Evolutionary conservation across 2,329 filamentous ascomycete genomes (phyloP).

Genomic region (Verticillium alfalfae): DNA sequence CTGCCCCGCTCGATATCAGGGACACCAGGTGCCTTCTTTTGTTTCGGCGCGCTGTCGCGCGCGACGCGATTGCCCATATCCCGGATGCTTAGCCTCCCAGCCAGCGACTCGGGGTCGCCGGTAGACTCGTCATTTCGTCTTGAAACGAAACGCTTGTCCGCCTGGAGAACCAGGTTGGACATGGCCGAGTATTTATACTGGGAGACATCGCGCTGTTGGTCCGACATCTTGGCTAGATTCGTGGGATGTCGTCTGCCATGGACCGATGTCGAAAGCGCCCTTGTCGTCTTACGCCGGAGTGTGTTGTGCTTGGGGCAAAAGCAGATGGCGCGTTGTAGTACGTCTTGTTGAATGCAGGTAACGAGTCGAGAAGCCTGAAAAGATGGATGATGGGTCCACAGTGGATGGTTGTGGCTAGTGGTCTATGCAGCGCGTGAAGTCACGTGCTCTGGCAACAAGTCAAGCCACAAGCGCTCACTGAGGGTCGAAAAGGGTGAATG

Average conservation of each 20-base stretch:
- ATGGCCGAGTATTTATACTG: slow-evolving; percentile 99
- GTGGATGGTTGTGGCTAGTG: not conserved
- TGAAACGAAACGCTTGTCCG: slow-evolving; percentile 91
- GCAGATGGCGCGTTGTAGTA: not conserved
- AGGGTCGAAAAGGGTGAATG: not conserved
- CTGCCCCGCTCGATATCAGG: slow-evolving; percentile 69
- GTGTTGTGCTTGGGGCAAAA: not conserved
- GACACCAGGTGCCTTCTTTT: slow-evolving; percentile 67
- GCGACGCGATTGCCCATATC: slow-evolving; percentile 89
- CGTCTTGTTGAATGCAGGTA: not conserved
- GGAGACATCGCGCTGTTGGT: slow-evolving; percentile 75
- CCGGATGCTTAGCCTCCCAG: slow-evolving; percentile 84
- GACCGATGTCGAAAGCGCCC: not conserved
- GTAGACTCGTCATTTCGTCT: slow-evolving; percentile 91
- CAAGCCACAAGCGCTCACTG: not conserved
- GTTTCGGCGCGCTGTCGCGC: slow-evolving; percentile 73
- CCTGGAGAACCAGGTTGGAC: slow-evolving; percentile 99
- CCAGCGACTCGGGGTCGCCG: slow-evolving; percentile 94
- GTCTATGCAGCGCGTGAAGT: not conserved
- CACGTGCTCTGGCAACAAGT: slow-evolving; percentile 1
- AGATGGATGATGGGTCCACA: not conserved
- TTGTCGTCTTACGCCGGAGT: not conserved
- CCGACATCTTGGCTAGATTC: slow-evolving; percentile 57
- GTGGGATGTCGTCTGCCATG: not conserved
- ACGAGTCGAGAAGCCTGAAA: slow-evolving; percentile 1